These are phyloP conservation scores for Niebla homalea DNA, from an alignment of 495 filamentous ascomycete genomes.

Conservation along the genomic window DNA sequence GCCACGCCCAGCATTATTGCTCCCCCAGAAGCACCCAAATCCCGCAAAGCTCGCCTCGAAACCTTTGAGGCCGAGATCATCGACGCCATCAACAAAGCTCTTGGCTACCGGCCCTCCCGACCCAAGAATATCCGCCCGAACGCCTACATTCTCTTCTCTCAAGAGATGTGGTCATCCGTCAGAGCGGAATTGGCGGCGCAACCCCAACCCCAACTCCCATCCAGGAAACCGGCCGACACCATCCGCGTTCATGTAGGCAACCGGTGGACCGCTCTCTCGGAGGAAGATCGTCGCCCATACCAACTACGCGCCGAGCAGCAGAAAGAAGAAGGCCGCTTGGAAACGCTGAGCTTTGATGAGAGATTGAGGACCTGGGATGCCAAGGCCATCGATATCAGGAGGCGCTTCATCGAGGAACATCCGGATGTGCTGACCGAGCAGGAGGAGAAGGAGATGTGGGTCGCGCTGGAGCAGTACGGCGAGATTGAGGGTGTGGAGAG, in stretches of 20 bases:
- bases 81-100: constrained; percentile 48
- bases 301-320: constrained; percentile 55
- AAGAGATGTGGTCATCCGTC: constrained; percentile 63
- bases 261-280: constrained; percentile 72
- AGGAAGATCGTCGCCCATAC: constrained; percentile 60
- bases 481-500: constrained; percentile 7
- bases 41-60: constrained; percentile 36
- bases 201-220: constrained; percentile 45
- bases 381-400: constrained; percentile 14
- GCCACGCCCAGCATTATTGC: neutral
- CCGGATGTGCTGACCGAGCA: constrained; percentile 13
- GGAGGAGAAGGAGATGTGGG: constrained; percentile 18
- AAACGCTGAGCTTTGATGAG: constrained; percentile 13
- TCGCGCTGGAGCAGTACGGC: constrained; percentile 7
- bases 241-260: constrained; percentile 68
- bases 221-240: constrained; percentile 55
- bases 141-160: constrained; percentile 54
- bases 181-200: constrained; percentile 58
- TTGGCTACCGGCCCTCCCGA: constrained; percentile 59
- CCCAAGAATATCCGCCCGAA: constrained; percentile 36
- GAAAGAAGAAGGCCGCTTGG: constrained; percentile 45
- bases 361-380: constrained; percentile 15
- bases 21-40: constrained; percentile 26
- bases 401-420: constrained; percentile 14
- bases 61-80: constrained; percentile 64